Evolutionary conservation across 768 basidiomycete species (phyloP).

Genomic region (Fomitopsis pulvina): DNA sequence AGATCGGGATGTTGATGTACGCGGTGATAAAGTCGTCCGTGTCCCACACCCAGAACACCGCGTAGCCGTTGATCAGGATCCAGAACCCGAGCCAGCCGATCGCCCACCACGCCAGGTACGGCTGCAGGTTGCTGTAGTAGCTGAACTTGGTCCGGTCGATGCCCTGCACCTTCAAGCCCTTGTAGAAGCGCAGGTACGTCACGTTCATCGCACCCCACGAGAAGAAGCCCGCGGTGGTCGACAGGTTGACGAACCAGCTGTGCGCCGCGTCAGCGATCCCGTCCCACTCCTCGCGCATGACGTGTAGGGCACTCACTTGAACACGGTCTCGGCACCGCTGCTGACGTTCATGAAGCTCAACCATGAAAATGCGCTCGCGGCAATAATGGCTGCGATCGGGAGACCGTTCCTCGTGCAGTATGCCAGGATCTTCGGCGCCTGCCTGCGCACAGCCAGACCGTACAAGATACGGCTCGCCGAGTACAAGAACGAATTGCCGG

Average conservation of each 20-base stretch:
- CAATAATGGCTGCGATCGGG: conserved; percentile 30
- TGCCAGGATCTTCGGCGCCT: conserved; percentile 37
- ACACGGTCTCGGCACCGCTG: conserved; percentile 48
- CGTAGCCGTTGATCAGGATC: conserved; percentile 49
- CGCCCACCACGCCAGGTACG: conserved; percentile 66
- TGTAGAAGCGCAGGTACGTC: conserved; percentile 66
- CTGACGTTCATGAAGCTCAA: conserved; percentile 63
- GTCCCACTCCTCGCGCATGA: not conserved
- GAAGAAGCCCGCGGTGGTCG: conserved; percentile 62
- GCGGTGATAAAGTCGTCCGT: conserved; percentile 43
- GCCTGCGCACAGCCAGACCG: conserved; percentile 31
- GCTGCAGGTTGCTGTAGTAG: conserved; percentile 58
- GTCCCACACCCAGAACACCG: conserved; percentile 60
- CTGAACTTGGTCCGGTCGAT: conserved; percentile 53
- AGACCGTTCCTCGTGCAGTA: conserved; percentile 44
- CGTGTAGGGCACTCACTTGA: conserved; percentile 33
- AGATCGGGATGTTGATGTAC: conserved; percentile 44
- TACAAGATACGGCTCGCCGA: conserved; percentile 37
- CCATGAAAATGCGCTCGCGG: conserved; percentile 33
- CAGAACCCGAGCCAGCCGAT: conserved; percentile 58
- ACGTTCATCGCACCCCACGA: conserved; percentile 63
- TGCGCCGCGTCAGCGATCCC: not conserved
- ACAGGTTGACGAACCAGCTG: conserved; percentile 33
- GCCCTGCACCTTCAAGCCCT: conserved; percentile 60
- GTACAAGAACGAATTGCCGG: conserved; percentile 62